Evolutionary conservation across 495 filamentous ascomycete species (phyloP), one percentile per base, ranked within the genome.

Genomic region (Penicillium simplicissimum): DNA sequence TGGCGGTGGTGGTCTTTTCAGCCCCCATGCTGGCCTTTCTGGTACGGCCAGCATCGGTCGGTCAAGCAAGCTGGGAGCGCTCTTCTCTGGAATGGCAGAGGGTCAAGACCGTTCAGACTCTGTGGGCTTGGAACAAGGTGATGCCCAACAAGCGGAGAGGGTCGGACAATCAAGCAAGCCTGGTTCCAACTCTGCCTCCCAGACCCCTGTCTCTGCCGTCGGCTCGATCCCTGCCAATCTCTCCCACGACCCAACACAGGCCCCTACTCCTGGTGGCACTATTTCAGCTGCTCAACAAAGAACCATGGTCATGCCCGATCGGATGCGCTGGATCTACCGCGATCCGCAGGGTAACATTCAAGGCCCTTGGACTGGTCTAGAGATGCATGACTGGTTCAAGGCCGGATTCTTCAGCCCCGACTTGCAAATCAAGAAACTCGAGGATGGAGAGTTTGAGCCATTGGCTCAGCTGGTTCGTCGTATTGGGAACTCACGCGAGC

Each of bases 361-460:
- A 74, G 95, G 95, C 1, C 95, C 95, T 5, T 98, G 92, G 81
- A 96, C 91, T 40, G 95, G 95, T 4, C 80, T 98, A 51, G 95
- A 98, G 74, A 98, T 98, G 95, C 93, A 98, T 68, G 95, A 98
- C 67, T 98, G 95, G 95, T 98, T 96, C 77, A 97, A 97, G 75
- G 96, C 92, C 49, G 92, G 93, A 47, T 98, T 97, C 79, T 98
- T 98, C 76, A 95, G 92, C 10, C 85, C 92, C 0, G 94, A 98
- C 60, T 82, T 98, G 33, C 87, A 93, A 49, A 94, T 98, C 55
- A 96, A 94, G 78, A 96, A 96, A 67, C 76, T 90, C 4, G 95
- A 98, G 74, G 95, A 98, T 64, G 76, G 81, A 0, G 93, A 98
- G 42, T 98, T 97, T 60, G 96, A 98, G 75, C 96, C 93, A 21